These are phyloP conservation scores for Pythium dissimile DNA, from an alignment of 352 stramenopile species.

Conservation along the genomic window DNA sequence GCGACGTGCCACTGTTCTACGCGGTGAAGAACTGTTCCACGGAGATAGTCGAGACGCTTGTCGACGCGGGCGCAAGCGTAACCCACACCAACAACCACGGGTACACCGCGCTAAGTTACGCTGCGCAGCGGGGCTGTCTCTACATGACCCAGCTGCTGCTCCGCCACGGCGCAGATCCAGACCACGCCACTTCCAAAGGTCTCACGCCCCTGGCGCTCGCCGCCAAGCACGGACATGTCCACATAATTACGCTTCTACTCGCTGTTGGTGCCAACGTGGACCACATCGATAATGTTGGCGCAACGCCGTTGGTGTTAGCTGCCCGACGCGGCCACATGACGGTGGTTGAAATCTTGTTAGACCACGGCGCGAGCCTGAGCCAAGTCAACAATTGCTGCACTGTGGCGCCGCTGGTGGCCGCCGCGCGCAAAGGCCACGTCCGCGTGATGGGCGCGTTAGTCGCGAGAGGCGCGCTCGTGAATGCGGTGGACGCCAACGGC, in stretches of 20 bases:
- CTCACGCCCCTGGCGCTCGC: not conserved
- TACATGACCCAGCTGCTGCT: too few relatives aligned
- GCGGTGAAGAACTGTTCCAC: too few relatives aligned
- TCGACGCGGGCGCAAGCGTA: too few relatives aligned
- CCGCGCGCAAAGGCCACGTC: not conserved
- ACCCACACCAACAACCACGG: too few relatives aligned
- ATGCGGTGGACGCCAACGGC: not conserved
- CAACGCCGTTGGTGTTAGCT: not conserved
- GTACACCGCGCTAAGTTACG: too few relatives aligned
- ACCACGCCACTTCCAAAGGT: not conserved
- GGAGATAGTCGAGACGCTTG: too few relatives aligned
- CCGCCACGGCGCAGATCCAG: too few relatives aligned
- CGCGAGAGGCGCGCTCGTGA: not conserved
- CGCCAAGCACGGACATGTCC: not conserved
- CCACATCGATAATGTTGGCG: not conserved
- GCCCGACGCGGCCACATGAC: conserved; percentile 8
- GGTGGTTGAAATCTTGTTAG: not conserved
- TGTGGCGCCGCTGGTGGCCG: not conserved
- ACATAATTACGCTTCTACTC: not conserved
- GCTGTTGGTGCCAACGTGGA: not conserved
- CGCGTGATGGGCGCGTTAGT: not conserved
- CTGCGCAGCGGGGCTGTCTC: too few relatives aligned
- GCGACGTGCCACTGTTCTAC: too few relatives aligned
- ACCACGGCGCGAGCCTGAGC: not conserved
- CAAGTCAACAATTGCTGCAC: not conserved